Evolutionary conservation across 2,329 filamentous ascomycete genomes (phyloP).

Genomic region (Pestalotiopsis sp.): DNA sequence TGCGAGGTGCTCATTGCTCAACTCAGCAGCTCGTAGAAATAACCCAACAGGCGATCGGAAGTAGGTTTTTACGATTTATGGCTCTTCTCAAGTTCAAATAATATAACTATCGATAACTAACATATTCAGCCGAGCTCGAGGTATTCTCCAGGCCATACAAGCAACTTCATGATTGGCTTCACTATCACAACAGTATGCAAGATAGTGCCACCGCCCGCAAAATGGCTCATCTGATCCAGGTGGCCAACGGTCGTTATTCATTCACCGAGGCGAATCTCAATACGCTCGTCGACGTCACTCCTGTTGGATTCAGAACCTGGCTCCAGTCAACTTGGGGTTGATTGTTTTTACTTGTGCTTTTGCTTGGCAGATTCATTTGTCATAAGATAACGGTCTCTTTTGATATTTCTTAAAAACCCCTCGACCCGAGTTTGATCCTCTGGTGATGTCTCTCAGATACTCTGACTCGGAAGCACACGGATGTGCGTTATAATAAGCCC

Average conservation of each 20-base stretch:
- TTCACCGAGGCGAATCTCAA: conserved; percentile 66
- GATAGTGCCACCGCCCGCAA: conserved; percentile 53
- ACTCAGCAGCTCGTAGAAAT: conserved; percentile 60
- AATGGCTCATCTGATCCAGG: conserved; percentile 67
- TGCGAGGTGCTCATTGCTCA: conserved; percentile 68
- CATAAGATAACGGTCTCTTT: no score
- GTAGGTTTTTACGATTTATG: conserved; percentile 34
- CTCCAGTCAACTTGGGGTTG: conserved; percentile 48
- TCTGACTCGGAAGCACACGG: no score
- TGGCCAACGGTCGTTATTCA: conserved; percentile 69
- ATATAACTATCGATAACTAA: conserved; percentile 22
- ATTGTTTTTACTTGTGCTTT: neutral
- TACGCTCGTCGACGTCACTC: conserved; percentile 45
- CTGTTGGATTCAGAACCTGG: conserved; percentile 58
- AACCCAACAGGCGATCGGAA: conserved; percentile 51
- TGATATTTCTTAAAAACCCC: no score
- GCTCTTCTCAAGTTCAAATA: conserved; percentile 7
- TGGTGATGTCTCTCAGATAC: no score
- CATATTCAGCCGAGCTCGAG: conserved; percentile 36
- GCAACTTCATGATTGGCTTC: conserved; percentile 42
- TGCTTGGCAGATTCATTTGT: neutral
- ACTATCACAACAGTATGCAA: conserved; percentile 47
- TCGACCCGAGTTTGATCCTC: no score
- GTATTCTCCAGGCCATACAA: conserved; percentile 40
- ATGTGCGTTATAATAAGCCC: no score